phyloP scores from a whole-genome alignment of 1,139 yeast genomes.

The Blastobotrys raffinosifermentans region DNA sequence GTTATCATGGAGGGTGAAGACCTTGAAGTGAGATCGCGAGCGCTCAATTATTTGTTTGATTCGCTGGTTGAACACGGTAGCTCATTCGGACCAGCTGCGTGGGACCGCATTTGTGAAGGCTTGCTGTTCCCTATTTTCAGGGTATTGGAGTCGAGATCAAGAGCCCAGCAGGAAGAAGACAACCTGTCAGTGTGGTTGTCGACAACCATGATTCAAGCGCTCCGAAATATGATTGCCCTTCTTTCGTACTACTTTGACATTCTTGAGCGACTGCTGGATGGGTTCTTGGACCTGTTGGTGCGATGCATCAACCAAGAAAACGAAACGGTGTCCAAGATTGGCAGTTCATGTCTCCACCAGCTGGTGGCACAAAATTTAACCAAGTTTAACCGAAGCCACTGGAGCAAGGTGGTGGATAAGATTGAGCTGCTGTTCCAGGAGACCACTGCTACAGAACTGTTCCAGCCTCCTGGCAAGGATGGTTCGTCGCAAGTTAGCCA shows the following conservation, averaged over 20 bases:
- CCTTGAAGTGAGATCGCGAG: conserved; percentile 87
- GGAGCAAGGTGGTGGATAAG: conserved; percentile 65
- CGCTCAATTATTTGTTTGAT: conserved; percentile 77
- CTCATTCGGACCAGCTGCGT: conserved; percentile 64
- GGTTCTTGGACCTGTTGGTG: conserved; percentile 67
- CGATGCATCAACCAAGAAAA: conserved; percentile 95
- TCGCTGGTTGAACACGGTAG: conserved; percentile 73
- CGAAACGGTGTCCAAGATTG: conserved; percentile 92
- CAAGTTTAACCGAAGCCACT: conserved; percentile 60
- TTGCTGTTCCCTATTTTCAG: conserved; percentile 86
- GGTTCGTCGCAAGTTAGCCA: conserved; percentile 12
- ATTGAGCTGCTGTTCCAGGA: conserved; percentile 64
- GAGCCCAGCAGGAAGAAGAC: conserved; percentile 64
- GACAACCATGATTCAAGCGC: conserved; percentile 91
- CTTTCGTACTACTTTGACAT: conserved; percentile 75
- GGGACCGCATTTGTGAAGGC: conserved; percentile 76
- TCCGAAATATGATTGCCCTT: conserved; percentile 79
- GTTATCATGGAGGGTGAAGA: conserved; percentile 93
- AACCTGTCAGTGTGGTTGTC: conserved; percentile 93
- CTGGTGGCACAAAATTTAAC: conserved; percentile 66
- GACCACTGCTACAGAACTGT: conserved; percentile 83
- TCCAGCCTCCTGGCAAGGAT: conserved; percentile 35
- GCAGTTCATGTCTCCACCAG: conserved; percentile 80
- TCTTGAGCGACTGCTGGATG: conserved; percentile 66
- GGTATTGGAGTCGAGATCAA: conserved; percentile 72